A percentile compares a stretch with the other conserved stretches of the same genome.
Evolutionary conservation across 768 basidiomycete species (phyloP).

Genomic region (Pleurotus pulmonarius): DNA sequence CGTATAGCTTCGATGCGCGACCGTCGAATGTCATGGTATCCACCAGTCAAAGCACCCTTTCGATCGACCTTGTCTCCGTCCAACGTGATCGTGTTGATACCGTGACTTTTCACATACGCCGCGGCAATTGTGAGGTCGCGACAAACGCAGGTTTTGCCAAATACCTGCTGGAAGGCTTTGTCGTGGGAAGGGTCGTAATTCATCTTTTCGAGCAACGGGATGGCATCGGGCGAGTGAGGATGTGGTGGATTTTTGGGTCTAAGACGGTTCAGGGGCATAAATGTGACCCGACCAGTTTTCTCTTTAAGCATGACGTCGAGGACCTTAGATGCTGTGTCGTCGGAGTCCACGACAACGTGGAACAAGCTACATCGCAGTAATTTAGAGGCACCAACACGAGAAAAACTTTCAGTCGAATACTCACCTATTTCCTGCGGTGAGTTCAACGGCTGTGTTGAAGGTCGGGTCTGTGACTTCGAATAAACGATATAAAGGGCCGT

Average conservation of each 20-base stretch:
- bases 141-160: slow-evolving; percentile 96
- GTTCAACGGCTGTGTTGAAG: slow-evolving; percentile 90
- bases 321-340: slow-evolving; percentile 88
- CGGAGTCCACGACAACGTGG: slow-evolving; percentile 97
- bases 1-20: slow-evolving; percentile 89
- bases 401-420: not conserved
- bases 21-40: slow-evolving; percentile 88
- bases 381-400: too few species aligned
- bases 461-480: slow-evolving; percentile 86
- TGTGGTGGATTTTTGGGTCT: slow-evolving; percentile 66
- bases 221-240: slow-evolving; percentile 72
- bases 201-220: slow-evolving; percentile 81
- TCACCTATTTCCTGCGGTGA: slow-evolving; percentile 94
- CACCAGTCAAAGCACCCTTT: slow-evolving; percentile 93
- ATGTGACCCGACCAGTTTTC: slow-evolving; percentile 91
- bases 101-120: slow-evolving; percentile 91
- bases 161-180: slow-evolving; percentile 94
- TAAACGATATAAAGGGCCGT: slow-evolving; percentile 91
- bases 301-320: slow-evolving; percentile 93
- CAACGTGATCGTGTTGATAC: slow-evolving; percentile 94
- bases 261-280: slow-evolving; percentile 97
- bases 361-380: slow-evolving; percentile 60
- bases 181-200: slow-evolving; percentile 64
- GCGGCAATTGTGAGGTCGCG: slow-evolving; percentile 89
- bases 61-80: slow-evolving; percentile 98